Evolutionary conservation across 2,329 filamentous ascomycete species (phyloP).

Genomic region (Pseudonectria foliicola): DNA sequence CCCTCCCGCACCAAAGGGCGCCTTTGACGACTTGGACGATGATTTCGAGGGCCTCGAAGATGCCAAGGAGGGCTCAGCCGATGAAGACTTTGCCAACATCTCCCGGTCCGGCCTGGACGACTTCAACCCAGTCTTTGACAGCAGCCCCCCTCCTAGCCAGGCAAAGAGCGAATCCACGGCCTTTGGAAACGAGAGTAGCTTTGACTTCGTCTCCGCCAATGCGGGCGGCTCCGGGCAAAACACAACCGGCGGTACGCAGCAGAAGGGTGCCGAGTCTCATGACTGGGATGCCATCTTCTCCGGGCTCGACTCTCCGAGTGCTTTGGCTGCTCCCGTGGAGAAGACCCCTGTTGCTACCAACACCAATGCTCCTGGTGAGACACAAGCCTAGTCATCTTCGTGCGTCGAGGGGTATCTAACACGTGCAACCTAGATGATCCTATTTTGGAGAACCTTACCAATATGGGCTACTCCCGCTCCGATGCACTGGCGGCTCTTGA

Average conservation of each 20-base stretch:
- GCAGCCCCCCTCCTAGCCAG: slow-evolving; percentile 49
- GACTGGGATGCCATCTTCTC: slow-evolving; percentile 97
- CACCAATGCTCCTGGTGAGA: slow-evolving; percentile 2
- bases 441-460: slow-evolving; percentile 79
- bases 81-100: slow-evolving; percentile 73
- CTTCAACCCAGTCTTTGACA: slow-evolving; percentile 78
- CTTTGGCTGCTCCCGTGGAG: slow-evolving; percentile 18
- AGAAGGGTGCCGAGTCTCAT: slow-evolving; percentile 46
- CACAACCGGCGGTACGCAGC: slow-evolving; percentile 32
- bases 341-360: slow-evolving; percentile 5
- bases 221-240: slow-evolving; percentile 26
- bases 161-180: slow-evolving; percentile 46
- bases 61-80: slow-evolving; percentile 70
- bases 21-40: slow-evolving; percentile 70
- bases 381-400: slow-evolving; percentile 18
- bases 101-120: slow-evolving; percentile 66
- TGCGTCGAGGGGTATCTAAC: slow-evolving; percentile 54
- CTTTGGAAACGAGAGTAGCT: slow-evolving; percentile 50
- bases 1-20: slow-evolving; percentile 34
- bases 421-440: slow-evolving; percentile 80
- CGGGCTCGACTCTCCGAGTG: slow-evolving; percentile 55
- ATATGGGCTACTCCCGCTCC: slow-evolving; percentile 76
- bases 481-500: slow-evolving; percentile 76
- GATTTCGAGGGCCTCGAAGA: slow-evolving; percentile 80
- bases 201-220: slow-evolving; percentile 46